Evolutionary conservation across 352 stramenopile genomes (phyloP), one percentile per base, ranked within the genome.

Genomic region (Phytophthora chlamydospora): DNA sequence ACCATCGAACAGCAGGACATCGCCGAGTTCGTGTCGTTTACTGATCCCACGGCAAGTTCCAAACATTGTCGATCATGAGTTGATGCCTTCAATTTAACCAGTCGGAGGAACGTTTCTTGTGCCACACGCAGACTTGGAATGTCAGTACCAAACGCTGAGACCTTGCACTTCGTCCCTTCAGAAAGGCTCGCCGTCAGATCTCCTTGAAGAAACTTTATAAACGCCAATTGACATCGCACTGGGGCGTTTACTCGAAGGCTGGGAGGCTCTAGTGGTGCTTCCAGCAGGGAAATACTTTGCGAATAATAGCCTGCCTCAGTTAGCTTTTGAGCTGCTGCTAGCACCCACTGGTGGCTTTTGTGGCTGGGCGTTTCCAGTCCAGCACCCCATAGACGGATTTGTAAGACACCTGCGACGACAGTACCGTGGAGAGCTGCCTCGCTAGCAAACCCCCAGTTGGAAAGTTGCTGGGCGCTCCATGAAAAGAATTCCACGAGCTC

Each of bases 121-220:
- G 69, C 66, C 3, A 78, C 66, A 6, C 50, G 27, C 7, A 78
- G 42, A 21, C 66, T 75, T 27, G 49, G 29, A 36, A 64, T 19
- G 0, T 38, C 50, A 5, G 42, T 5, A 36, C 51, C 31, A 21
- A 68, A 5, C 1, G 60, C 46, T 4, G 33, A 32, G 1, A 16
- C 16, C 10, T 46, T 52, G 19, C 69, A 81, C 29, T 17, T 34
- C 4, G 17, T 42, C 19, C 43, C 32, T 11, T 47, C 27, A 11
- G 43, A 39, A 0, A 73, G 11, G 6, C 49, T 65, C 13, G 24
- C 16, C 24, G 56, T 21, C 11, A 78, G 8, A 35, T 77, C 57
- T 12, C 62, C 69, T 24, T 68, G 58, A 0, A 82, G 14, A 43
- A 82, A 82, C 16, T 50, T 36, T 4, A 71, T 33, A 50, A 82